These are phyloP conservation scores for Fusarium luffae DNA, from an alignment of 2,329 filamentous ascomycete genomes.

Conservation along the genomic window DNA sequence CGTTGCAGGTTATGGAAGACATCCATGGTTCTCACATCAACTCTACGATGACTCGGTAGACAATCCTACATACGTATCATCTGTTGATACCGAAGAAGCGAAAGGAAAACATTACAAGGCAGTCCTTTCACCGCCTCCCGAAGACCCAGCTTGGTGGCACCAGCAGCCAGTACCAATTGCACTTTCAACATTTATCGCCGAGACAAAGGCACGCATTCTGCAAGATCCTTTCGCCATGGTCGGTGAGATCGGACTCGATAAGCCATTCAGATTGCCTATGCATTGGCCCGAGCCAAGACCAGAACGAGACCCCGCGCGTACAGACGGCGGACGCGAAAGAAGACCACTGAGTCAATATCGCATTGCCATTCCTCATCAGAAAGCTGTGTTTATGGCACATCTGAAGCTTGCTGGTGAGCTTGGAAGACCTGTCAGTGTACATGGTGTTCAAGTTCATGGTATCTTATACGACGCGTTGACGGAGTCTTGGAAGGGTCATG, in stretches of 20 bases:
- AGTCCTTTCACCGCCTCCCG: conserved; percentile 17
- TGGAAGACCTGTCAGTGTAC: conserved; percentile 70
- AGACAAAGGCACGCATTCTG: conserved; percentile 65
- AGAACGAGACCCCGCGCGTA: conserved; percentile 54
- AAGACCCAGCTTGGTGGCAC: conserved; percentile 39
- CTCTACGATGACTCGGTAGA: conserved; percentile 30
- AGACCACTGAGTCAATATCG: conserved; percentile 72
- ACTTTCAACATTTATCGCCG: conserved; percentile 65
- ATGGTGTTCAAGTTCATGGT: conserved; percentile 79
- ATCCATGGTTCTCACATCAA: conserved; percentile 44
- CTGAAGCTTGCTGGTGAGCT: conserved; percentile 74
- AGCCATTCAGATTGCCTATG: conserved; percentile 75
- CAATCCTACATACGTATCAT: neutral
- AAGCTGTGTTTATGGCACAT: conserved; percentile 70
- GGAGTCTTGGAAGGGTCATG: conserved; percentile 71
- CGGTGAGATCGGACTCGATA: conserved; percentile 80
- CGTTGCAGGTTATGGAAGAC: conserved; percentile 39
- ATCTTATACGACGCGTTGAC: conserved; percentile 70
- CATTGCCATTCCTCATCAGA: conserved; percentile 74
- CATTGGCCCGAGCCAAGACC: conserved; percentile 55
- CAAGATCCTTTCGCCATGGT: conserved; percentile 71
- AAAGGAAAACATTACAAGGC: conserved; percentile 38
- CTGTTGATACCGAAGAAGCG: neutral
- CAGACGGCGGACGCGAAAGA: conserved; percentile 74
- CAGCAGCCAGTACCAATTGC: conserved; percentile 67